Conservation (phyloP, 805 yeast species). For the Sugiyamaella boreocaroliniensis region DNA sequence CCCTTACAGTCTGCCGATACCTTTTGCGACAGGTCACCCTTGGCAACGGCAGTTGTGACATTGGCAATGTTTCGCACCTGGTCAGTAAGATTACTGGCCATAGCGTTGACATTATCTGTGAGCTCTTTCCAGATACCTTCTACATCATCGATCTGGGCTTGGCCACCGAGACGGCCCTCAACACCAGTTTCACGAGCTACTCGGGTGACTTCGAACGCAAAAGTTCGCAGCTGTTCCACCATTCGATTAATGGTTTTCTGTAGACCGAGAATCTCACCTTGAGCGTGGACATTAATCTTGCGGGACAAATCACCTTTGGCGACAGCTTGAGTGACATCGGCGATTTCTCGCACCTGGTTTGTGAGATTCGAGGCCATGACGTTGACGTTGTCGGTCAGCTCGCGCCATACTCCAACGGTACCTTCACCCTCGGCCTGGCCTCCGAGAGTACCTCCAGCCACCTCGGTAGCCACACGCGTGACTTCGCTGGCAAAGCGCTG, state of each 20-base stretch:
- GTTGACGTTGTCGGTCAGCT: constrained; percentile 76
- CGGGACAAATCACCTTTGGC: constrained; percentile 80
- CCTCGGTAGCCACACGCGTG: constrained; percentile 81
- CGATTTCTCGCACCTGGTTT: constrained; percentile 82
- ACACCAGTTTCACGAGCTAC: constrained; percentile 89
- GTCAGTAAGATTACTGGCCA: constrained; percentile 82
- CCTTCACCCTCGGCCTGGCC: constrained; percentile 83
- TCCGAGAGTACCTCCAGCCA: constrained; percentile 83
- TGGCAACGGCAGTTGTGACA: constrained; percentile 82
- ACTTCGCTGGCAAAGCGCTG: constrained; percentile 78
- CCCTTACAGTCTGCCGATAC: constrained; percentile 85
- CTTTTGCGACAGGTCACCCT: constrained; percentile 73
- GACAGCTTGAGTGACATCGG: constrained; percentile 83
- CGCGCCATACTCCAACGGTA: constrained; percentile 86
- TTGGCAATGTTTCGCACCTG: constrained; percentile 85
- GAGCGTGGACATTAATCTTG: constrained; percentile 84
- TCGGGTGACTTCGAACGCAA: constrained; percentile 79
- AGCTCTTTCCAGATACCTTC: constrained; percentile 86
- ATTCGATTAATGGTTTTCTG: constrained; percentile 83
- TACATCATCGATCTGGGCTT: constrained; percentile 70
- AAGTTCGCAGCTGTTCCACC: constrained; percentile 79
- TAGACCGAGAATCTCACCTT: constrained; percentile 78
- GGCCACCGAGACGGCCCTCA: constrained; percentile 83
- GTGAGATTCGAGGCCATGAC: constrained; percentile 87
- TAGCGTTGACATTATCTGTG: constrained; percentile 78